A percentile compares a stretch with the other conserved stretches of the same genome.
Evolutionary conservation across 345 rosid species (phyloP).

Genomic region (Abelmoschus esculentus): DNA sequence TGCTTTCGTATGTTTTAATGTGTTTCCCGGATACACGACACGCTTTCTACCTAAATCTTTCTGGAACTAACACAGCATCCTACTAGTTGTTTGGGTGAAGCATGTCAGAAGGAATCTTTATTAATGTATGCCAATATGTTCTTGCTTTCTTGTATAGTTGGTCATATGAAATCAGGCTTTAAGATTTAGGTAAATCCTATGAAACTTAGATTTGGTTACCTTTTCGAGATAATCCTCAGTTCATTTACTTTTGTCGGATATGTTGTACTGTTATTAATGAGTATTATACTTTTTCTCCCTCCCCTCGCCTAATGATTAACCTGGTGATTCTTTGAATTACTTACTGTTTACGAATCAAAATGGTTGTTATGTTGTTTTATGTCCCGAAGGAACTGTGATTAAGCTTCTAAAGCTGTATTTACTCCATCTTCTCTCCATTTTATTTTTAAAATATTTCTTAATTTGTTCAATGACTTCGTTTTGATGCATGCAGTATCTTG

Average conservation of each 20-base stretch:
- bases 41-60: constrained; percentile 14
- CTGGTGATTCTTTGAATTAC: no score
- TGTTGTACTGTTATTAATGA: background rate
- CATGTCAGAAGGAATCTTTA: constrained; percentile 1
- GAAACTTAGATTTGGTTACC: background rate
- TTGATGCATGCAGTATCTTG: constrained; percentile 68
- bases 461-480: background rate
- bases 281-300: background rate
- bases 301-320: no score
- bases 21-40: constrained; percentile 7
- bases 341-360: no score
- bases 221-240: background rate
- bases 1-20: background rate
- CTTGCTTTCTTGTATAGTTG: background rate
- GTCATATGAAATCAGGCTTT: background rate
- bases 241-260: background rate
- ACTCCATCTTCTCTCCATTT: background rate
- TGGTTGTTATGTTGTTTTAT: background rate
- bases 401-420: background rate
- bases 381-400: background rate
- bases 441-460: background rate
- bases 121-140: background rate
- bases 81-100: constrained; percentile 4
- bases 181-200: background rate
- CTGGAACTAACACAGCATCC: constrained; percentile 5